Conservation (phyloP, 2,329 filamentous ascomycete species). For the Epichloe gansuensis region DNA sequence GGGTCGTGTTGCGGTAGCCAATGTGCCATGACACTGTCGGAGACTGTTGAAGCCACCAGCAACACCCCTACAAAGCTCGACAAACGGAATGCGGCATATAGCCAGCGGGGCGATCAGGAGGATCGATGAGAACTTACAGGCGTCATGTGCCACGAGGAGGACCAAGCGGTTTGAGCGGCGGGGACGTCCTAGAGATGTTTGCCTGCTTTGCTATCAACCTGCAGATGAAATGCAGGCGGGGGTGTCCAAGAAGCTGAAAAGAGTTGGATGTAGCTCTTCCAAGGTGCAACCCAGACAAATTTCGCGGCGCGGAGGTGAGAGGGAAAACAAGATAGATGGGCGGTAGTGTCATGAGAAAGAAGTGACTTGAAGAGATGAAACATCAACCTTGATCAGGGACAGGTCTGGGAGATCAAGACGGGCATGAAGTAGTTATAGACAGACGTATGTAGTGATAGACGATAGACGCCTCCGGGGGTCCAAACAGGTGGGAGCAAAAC, state of each 20-base stretch:
- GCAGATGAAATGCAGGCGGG: background rate
- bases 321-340: background rate
- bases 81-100: background rate
- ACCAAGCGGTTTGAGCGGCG: slow-evolving; percentile 3
- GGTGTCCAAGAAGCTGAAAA: background rate
- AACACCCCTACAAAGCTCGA: background rate
- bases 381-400: slow-evolving; percentile 14
- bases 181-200: slow-evolving; percentile 1
- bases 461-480: background rate
- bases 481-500: background rate
- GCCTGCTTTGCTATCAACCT: background rate
- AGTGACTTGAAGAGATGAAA: slow-evolving; percentile 3
- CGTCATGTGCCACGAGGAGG: slow-evolving; percentile 3
- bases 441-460: too few species aligned
- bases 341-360: too few species aligned
- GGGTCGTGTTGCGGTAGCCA: background rate
- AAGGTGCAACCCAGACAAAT: background rate
- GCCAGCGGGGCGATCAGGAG: background rate
- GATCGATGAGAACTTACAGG: slow-evolving; percentile 4
- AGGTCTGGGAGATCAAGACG: slow-evolving; percentile 15
- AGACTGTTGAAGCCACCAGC: too few species aligned
- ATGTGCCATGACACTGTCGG: too few species aligned
- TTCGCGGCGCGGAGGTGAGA: background rate
- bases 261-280: too few species aligned
- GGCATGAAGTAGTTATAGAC: slow-evolving; percentile 4